phyloP scores from a whole-genome alignment of 2,329 filamentous ascomycete genomes.

The Aspergillus sojae region DNA sequence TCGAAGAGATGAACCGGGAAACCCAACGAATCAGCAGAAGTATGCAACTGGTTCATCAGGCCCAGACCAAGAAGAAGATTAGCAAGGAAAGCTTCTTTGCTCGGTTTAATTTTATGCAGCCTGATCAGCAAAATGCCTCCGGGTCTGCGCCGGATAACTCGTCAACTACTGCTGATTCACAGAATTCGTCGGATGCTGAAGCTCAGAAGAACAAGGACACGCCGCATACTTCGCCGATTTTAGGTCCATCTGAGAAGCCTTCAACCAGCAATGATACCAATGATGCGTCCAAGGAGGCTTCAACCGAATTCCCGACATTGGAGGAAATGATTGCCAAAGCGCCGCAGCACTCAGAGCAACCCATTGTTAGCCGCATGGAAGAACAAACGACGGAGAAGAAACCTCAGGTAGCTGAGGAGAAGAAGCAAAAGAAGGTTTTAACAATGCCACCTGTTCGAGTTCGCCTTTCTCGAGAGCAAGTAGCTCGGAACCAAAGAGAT shows the following conservation, averaged over 20 bases:
- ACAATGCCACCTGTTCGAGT: slow-evolving; percentile 42
- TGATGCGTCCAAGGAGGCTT: slow-evolving; percentile 12
- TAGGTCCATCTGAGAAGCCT: slow-evolving; percentile 25
- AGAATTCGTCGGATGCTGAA: slow-evolving; percentile 47
- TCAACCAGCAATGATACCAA: slow-evolving; percentile 1
- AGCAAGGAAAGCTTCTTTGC: slow-evolving; percentile 80
- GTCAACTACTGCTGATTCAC: slow-evolving; percentile 55
- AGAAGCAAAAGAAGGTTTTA: slow-evolving; percentile 32
- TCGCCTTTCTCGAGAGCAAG: slow-evolving; percentile 41
- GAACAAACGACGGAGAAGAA: slow-evolving; percentile 19
- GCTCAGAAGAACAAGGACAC: slow-evolving; percentile 56
- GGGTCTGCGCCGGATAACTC: slow-evolving; percentile 33
- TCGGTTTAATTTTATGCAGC: slow-evolving; percentile 73
- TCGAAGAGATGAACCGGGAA: slow-evolving; percentile 93
- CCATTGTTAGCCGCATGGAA: slow-evolving; percentile 9
- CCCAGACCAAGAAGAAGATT: slow-evolving; percentile 88
- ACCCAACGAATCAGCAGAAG: slow-evolving; percentile 88
- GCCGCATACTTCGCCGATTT: slow-evolving; percentile 69
- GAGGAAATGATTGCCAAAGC: slow-evolving; percentile 39
- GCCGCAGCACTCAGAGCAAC: slow-evolving; percentile 21
- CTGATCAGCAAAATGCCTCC: slow-evolving; percentile 31
- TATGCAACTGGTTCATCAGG: slow-evolving; percentile 88
- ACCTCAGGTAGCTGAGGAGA: slow-evolving; percentile 28
- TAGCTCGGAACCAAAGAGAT: slow-evolving; percentile 37
- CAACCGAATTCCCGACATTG: slow-evolving; percentile 42